These are phyloP conservation scores for Exophiala viscosa DNA, from an alignment of 2,329 filamentous ascomycete species.

Conservation along the genomic window DNA sequence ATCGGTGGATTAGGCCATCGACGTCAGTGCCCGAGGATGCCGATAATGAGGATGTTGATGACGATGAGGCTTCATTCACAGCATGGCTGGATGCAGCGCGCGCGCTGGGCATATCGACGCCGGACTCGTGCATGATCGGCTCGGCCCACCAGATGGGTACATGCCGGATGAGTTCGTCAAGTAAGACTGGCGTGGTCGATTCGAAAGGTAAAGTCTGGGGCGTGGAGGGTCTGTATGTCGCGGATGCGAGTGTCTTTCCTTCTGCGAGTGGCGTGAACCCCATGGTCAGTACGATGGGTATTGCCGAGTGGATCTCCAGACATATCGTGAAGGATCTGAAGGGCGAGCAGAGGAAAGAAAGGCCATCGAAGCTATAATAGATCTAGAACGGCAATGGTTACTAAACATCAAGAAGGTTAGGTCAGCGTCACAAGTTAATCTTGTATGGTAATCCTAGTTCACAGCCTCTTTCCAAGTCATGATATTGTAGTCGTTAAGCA, in stretches of 20 bases:
- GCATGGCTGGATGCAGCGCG: slow-evolving; percentile 52
- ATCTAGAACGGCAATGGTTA: not conserved
- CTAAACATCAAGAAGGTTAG: not conserved
- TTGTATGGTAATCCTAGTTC: not conserved
- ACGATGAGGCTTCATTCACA: slow-evolving; percentile 50
- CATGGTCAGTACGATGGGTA: slow-evolving; percentile 52
- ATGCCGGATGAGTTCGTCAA: slow-evolving; percentile 45
- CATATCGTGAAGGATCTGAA: slow-evolving; percentile 31
- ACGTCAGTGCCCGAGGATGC: not conserved
- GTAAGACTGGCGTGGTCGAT: slow-evolving; percentile 44
- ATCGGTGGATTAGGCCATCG: slow-evolving; percentile 56
- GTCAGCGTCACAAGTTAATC: too few species aligned
- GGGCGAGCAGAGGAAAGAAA: not conserved
- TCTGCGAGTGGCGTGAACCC: slow-evolving; percentile 51
- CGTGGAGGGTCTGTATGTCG: slow-evolving; percentile 44
- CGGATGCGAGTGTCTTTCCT: slow-evolving; percentile 50
- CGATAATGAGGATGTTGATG: slow-evolving; percentile 28
- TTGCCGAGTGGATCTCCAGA: slow-evolving; percentile 45
- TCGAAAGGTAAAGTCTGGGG: slow-evolving; percentile 46
- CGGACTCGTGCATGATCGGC: slow-evolving; percentile 41
- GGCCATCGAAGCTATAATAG: not conserved
- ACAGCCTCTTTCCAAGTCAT: not conserved
- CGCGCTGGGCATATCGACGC: slow-evolving; percentile 43
- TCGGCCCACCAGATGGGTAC: slow-evolving; percentile 52
- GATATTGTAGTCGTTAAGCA: not conserved